These are phyloP conservation scores for Xanthoconium stramineum DNA, from an alignment of 768 basidiomycete species.

Conservation along the genomic window DNA sequence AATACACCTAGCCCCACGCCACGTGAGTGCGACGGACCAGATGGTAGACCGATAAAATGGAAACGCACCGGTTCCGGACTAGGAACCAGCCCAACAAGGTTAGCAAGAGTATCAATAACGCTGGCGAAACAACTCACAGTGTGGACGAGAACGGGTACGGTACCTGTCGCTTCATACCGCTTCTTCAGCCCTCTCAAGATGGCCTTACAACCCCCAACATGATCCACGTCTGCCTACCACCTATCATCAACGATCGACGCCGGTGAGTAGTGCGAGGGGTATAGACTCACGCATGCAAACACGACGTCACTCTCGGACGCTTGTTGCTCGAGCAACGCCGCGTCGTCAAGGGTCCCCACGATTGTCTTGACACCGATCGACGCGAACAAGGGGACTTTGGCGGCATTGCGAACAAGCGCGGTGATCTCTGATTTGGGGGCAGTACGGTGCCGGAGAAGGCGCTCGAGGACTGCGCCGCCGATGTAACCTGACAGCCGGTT, in stretches of 20 bases:
- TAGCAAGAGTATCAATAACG: neutral
- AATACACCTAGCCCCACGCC: conserved; percentile 34
- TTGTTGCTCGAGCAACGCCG: conserved; percentile 37
- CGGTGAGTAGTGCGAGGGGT: too few species aligned
- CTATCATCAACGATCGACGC: neutral
- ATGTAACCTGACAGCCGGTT: conserved; percentile 26
- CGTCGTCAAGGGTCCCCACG: conserved; percentile 42
- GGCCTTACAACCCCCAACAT: conserved; percentile 40
- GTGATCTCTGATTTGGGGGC: conserved; percentile 15
- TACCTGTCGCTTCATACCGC: conserved; percentile 40
- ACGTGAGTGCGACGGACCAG: neutral
- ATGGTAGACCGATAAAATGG: too few species aligned
- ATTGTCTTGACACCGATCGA: conserved; percentile 20
- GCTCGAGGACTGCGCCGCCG: conserved; percentile 25
- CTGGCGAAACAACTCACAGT: conserved; percentile 39
- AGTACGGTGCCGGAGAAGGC: conserved; percentile 21
- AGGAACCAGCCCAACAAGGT: neutral
- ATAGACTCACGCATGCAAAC: conserved; percentile 34
- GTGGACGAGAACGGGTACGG: conserved; percentile 49
- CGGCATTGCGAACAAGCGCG: conserved; percentile 27
- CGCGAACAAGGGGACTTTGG: conserved; percentile 11
- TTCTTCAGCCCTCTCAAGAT: conserved; percentile 51
- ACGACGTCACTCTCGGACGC: conserved; percentile 44
- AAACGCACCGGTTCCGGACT: conserved; percentile 48
- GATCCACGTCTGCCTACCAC: conserved; percentile 42